phyloP scores from a whole-genome alignment of 176 grass and related monocot species.

The Triticum urartu region DNA sequence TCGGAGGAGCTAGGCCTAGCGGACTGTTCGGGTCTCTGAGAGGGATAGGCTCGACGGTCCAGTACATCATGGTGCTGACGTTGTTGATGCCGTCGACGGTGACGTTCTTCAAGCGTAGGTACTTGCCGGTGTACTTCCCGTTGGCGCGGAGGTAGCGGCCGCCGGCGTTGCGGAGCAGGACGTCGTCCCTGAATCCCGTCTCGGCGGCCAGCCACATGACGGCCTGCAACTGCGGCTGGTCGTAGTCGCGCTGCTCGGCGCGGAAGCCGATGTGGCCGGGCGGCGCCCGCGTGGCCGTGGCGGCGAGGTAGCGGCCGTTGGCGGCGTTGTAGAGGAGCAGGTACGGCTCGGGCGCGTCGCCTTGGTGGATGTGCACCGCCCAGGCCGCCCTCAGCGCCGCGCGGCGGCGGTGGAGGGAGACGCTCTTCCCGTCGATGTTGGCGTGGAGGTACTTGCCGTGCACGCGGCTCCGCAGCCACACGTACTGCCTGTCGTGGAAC shows the following conservation, averaged over 20 bases:
- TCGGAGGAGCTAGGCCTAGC: not conserved
- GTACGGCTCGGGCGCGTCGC: not conserved
- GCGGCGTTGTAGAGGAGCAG: slow-evolving; percentile 21
- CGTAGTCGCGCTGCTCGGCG: not conserved
- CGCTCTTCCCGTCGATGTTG: not conserved
- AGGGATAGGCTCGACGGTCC: slow-evolving; percentile 1
- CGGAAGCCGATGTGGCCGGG: not conserved
- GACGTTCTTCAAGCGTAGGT: not conserved
- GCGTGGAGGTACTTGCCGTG: slow-evolving; percentile 16
- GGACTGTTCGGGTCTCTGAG: not conserved
- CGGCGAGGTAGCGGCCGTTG: slow-evolving; percentile 31
- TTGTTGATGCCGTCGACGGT: not conserved
- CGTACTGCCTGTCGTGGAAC: slow-evolving; percentile 3
- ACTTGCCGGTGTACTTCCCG: not conserved
- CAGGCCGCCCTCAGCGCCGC: not conserved
- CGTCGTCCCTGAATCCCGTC: not conserved
- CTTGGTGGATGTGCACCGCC: not conserved
- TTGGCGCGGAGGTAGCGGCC: slow-evolving; percentile 21
- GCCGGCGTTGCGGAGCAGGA: not conserved
- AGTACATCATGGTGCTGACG: not conserved
- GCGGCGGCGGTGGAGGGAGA: not conserved
- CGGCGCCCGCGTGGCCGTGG: not conserved
- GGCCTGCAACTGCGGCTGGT: not conserved
- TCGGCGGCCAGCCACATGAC: not conserved
- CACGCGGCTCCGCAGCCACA: slow-evolving; percentile 26